Evolutionary conservation across 192 early-diverging fungal species (phyloP), one percentile per base, ranked within the genome.

Genomic region (Backusella macrospora): DNA sequence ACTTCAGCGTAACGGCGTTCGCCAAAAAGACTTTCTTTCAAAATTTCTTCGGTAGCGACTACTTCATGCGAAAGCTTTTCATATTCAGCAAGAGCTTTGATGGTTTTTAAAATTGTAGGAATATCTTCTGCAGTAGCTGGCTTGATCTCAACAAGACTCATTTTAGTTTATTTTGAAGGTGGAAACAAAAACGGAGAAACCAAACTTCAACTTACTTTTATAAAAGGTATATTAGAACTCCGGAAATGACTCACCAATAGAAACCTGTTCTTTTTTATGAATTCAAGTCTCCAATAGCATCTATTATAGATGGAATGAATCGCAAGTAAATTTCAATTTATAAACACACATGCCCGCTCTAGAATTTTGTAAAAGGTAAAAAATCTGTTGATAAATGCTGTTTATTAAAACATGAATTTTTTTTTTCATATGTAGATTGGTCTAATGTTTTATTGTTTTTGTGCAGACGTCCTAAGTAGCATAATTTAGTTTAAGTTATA

Each of bases 61-160:
- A 93, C 90, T 48, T 89, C 82, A 38, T 93, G 83, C 4, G 86
- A 76, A 7, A 91, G 85, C 73, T 92, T 91, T 73, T 97, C 95
- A 72, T 91, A 95, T 46, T 81, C 70, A 1, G 95, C 93, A 63
- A 97, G 88, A 18, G 88, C 75, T 55, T 86, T 78, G 73, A 95
- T 94, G 76, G 95, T 92, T 43, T 76, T 68, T 37, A 92, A 80
- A 59, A 96, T 91, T 29, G 88, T 76, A 6, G 85, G 83, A 40
- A 88, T 85, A 69, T 96, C 92, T 1, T 78, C 70, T 37, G 80
- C 74, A 0, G 82, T 87, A 4, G 93, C 92, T 0, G 90, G 79
- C 44, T 78, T 78, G 68, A 86, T 79, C 10, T 73, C 73, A 48
- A 86, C 42, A 44, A 55, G 5, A n/a, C 29, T 49, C 66, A 65